Percentiles rank a stretch among this genome's conserved stretches.
phyloP scores from a whole-genome alignment of 345 rosid genomes.

The Passiflora organensis region DNA sequence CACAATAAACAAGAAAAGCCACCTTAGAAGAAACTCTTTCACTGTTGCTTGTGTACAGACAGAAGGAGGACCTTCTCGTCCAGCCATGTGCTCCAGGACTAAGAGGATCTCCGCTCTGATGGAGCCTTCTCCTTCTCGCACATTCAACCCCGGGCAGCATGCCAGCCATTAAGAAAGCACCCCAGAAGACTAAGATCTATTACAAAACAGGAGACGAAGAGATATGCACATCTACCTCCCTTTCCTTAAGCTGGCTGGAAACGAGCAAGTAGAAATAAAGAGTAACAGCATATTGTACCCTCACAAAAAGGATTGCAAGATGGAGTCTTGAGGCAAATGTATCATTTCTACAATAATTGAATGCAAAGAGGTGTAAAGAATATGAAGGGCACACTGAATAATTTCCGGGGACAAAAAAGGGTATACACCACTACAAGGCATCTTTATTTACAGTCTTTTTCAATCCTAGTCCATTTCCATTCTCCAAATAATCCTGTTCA shows the following conservation, averaged over 20 bases:
- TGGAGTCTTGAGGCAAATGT: not conserved
- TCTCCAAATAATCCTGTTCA: too few species aligned
- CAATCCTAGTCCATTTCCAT: too few species aligned
- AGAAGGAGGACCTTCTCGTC: conserved; percentile 52
- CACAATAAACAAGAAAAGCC: not conserved
- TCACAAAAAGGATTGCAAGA: not conserved
- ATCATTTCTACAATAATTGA: not conserved
- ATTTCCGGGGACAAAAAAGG: too few species aligned
- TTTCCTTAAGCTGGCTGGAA: not conserved
- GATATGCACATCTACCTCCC: not conserved
- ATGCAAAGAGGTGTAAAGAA: not conserved
- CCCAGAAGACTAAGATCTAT: not conserved
- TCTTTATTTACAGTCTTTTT: too few species aligned
- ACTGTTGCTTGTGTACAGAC: conserved; percentile 49
- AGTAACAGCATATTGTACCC: too few species aligned
- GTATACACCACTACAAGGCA: too few species aligned
- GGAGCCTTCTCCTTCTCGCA: conserved; percentile 69
- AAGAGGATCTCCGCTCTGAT: conserved; percentile 46
- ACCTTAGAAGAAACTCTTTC: conserved; percentile 36
- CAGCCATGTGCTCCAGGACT: conserved; percentile 21
- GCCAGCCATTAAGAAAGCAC: conserved; percentile 51
- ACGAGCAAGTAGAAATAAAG: not conserved
- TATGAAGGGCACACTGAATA: not conserved
- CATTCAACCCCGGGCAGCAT: conserved; percentile 85
- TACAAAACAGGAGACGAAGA: not conserved